Evolutionary conservation across 2,329 filamentous ascomycete species (phyloP), one percentile per base, ranked within the genome.

Genomic region (Neofusicoccum parvum): DNA sequence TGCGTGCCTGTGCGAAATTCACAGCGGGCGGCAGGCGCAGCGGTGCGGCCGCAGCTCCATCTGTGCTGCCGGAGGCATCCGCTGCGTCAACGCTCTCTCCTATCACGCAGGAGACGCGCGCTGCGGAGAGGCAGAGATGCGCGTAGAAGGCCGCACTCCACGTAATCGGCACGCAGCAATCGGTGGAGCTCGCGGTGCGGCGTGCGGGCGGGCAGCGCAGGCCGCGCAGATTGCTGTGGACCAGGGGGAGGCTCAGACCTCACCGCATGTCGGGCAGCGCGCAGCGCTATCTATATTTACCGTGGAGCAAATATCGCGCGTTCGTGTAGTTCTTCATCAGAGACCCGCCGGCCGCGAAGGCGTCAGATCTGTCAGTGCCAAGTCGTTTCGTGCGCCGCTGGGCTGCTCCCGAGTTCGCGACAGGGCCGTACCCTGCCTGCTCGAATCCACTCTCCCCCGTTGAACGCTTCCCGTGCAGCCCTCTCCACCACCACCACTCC

Each of bases 301-400:
- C 43, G 45, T 51, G 59, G 59, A 43, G 34, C 48, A 37, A 51
- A 50, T 50, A 51, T 62, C 59, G 59, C 59, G 59, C 45, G 59
- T 41, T 62, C 59, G 59, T 62, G 48, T 51, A 51, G 51, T 56
- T 65, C 63, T 58, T 65, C 63, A 65, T 58, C 63, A 65, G 62
- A 64, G 43, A 56, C 53, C 43, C 58, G 58, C 58, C 43, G 46
- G 58, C 54, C 32, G 54, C 54, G 54, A 45, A 34, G 54, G 54
- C 54, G 54, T 59, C 41, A 60, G 56, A 60, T 60, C 56, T 60
- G 56, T 60, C 43, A 37, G 56, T 60, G 59, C 59, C 59, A 62
- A 62, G 59, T 50, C 37, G 59, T 62, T 62, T 62, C 48, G 59
- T 62, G 59, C 59, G 59, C 46, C 48, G 59, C 48, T 62, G 59